Base-by-base conservation (phyloP, 2,329 filamentous ascomycete species). In the Beauveria medogensis region DNA sequence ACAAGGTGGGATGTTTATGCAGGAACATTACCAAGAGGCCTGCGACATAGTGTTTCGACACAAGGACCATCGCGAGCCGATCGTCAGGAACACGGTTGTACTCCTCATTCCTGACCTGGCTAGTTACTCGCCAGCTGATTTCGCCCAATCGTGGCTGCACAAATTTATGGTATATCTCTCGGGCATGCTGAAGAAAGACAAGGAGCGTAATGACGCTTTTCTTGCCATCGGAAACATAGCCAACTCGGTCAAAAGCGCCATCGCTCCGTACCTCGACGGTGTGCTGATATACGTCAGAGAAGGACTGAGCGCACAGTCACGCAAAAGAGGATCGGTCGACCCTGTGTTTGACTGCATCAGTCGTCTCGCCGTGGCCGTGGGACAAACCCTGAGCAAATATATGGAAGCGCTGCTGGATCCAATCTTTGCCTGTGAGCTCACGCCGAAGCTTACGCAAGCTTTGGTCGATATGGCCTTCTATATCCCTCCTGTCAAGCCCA, bases 1-100 rank as follows among this genome's bases (percentile, higher is more conserved):
- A 64, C 93, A 96, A 72, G 94, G 94, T 58, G 92, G 92, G 67
- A 99, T 99, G 93, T 99, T 96, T 74, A 97, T 99, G 94, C 92
- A 96, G 69, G 90, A 92, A 44, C 86, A 92, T 70, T 99, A 97
- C 73, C 85, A 88, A 62, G 91, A 96, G 67, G 88, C 91, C 12
- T 97, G 93, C 72, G 94, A 99, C 64, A 92, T 94, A 64, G 90
- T 97, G 41, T 87, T 93, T 65, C 89, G 90, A 64, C 90, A 96
- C 73, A 96, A 96, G 73, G 94, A 99, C 67, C 91, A 97, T 68
- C 86, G 91, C 59, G 95, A 99, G 67, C 79, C 86, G 4, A 89
- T 92, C 41, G 94, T 97, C 66, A 84, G 93, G 59, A 89, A 90
- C 68, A 95, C 96, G 7, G 89, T 97, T 37, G 91, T 97, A 43